Evolutionary conservation across 1,284 basidiomycete species (phyloP).

Genomic region (Ganoderma boninense): DNA sequence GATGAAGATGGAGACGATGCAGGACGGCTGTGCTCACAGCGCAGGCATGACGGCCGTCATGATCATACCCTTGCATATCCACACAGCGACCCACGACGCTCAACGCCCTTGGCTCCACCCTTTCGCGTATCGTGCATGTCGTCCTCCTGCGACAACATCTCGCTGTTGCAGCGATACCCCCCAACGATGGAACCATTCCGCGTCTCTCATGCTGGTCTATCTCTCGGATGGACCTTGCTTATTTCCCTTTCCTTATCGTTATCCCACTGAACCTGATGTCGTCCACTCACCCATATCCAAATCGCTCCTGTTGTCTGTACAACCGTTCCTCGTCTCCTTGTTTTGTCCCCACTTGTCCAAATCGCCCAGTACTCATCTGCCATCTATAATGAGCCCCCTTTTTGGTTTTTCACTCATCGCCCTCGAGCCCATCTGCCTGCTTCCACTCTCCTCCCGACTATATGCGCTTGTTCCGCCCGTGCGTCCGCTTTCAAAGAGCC

Average conservation of each 20-base stretch:
- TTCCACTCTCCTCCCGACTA: not conserved
- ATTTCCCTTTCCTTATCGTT: not conserved
- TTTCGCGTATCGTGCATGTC: not conserved
- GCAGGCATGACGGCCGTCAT: not conserved
- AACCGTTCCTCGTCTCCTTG: not conserved
- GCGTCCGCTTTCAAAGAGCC: too few species aligned
- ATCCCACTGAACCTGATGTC: constrained; percentile 19
- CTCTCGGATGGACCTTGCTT: constrained; percentile 7
- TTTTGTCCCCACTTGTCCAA: not conserved
- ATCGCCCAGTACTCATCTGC: not conserved
- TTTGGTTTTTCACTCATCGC: not conserved
- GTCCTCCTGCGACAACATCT: not conserved
- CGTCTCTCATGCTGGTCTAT: not conserved
- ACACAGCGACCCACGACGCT: not conserved
- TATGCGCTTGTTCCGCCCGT: not conserved
- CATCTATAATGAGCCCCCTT: constrained; percentile 1
- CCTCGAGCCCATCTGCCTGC: not conserved
- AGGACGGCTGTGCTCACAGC: not conserved
- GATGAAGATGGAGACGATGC: constrained; percentile 7
- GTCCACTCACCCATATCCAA: constrained; percentile 17
- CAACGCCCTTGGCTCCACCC: not conserved
- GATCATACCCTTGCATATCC: constrained; percentile 14
- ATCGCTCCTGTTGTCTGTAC: not conserved
- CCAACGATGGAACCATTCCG: not conserved
- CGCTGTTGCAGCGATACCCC: not conserved